A percentile compares a stretch with the other conserved stretches of the same genome.
phyloP scores from a whole-genome alignment of 139 green algal species.

The Tetradesmus obliquus region DNA sequence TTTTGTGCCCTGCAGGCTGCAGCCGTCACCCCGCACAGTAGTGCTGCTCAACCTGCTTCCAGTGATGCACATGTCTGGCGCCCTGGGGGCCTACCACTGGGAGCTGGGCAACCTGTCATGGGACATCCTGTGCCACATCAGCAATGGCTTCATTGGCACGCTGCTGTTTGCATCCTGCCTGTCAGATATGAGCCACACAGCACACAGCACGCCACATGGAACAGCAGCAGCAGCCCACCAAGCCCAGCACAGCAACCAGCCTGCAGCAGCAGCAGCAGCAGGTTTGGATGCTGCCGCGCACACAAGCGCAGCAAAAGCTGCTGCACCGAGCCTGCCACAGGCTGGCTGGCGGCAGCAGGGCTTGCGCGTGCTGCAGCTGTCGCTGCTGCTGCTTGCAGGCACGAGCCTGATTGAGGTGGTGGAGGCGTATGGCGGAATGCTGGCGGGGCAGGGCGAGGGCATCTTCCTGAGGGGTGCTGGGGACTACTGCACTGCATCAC shows the following conservation, averaged over 20 bases:
- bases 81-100: conserved; percentile 20
- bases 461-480: conserved; percentile 28
- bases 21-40: neutral
- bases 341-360: neutral
- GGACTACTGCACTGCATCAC: conserved; percentile 16
- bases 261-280: neutral
- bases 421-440: neutral
- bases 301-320: neutral
- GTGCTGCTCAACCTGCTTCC: conserved; percentile 8
- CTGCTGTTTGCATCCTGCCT: conserved; percentile 19
- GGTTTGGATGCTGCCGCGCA: too few relatives aligned
- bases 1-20: neutral
- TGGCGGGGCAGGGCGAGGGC: conserved; percentile 20
- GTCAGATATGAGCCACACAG: neutral
- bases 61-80: conserved; percentile 12
- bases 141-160: conserved; percentile 32
- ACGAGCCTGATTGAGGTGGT: conserved; percentile 27
- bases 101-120: conserved; percentile 31
- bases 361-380: neutral
- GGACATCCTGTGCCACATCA: conserved; percentile 31
- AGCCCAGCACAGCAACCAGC: neutral
- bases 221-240: neutral
- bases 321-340: too few relatives aligned
- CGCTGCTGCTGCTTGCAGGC: conserved; percentile 1
- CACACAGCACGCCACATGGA: neutral